These are phyloP conservation scores for Nigrograna mackinnonii DNA, from an alignment of 2,329 filamentous ascomycete genomes.

Conservation along the genomic window DNA sequence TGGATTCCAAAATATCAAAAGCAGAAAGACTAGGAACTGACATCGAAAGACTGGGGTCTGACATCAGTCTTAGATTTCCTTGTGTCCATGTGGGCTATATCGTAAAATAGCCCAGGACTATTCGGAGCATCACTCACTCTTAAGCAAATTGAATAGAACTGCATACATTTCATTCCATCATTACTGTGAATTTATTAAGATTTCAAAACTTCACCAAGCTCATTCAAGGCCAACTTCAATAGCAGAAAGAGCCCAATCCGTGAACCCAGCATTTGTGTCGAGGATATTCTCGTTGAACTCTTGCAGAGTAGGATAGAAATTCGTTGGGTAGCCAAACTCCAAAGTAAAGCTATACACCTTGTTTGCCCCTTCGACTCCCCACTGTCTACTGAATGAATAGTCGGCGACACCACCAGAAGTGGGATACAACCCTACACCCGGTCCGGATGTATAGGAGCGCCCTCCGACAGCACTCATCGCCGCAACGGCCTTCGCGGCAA, in stretches of 20 bases:
- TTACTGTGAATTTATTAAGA: no score
- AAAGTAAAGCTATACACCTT: slow-evolving; percentile 46
- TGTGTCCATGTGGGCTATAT: no score
- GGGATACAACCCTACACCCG: slow-evolving; percentile 42
- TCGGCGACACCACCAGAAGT: slow-evolving; percentile 43
- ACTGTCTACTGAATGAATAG: slow-evolving; percentile 36
- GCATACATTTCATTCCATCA: no score
- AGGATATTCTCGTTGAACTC: slow-evolving; percentile 47
- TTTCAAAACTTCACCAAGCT: no score
- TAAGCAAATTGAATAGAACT: no score
- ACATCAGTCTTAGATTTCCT: no score
- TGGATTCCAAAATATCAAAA: no score
- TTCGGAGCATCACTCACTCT: no score
- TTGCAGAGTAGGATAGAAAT: slow-evolving; percentile 44
- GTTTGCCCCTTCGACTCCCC: slow-evolving; percentile 36
- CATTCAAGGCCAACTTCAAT: slow-evolving; percentile 1
- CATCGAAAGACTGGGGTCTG: no score
- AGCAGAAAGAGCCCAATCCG: slow-evolving; percentile 31
- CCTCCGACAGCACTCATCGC: slow-evolving; percentile 41
- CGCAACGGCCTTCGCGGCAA: slow-evolving; percentile 20
- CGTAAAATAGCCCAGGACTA: no score
- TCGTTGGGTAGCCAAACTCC: slow-evolving; percentile 45
- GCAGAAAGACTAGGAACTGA: no score
- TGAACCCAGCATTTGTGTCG: slow-evolving; percentile 47
- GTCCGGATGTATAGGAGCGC: slow-evolving; percentile 31